Evolutionary conservation across 345 rosid species (phyloP), one percentile per base, ranked within the genome.

Genomic region (Gossypium turneri): DNA sequence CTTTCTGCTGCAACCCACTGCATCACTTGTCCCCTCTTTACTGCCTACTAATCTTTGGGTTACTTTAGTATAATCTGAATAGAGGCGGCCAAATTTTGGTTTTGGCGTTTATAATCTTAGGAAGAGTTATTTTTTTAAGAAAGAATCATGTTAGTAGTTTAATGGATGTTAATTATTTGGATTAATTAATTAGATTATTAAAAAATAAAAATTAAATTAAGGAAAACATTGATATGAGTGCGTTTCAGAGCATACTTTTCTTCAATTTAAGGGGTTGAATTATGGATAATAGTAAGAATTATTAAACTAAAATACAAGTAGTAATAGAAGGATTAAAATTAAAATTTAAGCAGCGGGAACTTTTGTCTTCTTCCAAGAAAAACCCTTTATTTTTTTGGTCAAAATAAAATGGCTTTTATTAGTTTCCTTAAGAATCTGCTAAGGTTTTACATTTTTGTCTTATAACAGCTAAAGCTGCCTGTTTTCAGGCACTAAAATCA

Each of bases 321-420:
- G 38, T 4, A 34, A 1, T 34, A 34, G 7, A 34, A 5, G 41
- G 41, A 34, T 5, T 4, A 34, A 34, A 34, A 34, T 5, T 5
- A 34, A 34, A 34, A 34, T 34, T 34, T 34, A 34, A 34, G 1
- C 41, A 5, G 41, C 17, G 55, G 73, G 29, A 19, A 73, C 79
- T 77, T 80, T 82, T 82, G 80, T 77, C 67, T 79, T 80, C 64
- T 75, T 78, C 76, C 85, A 45, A 80, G 75, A 56, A 78, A 78
- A 79, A 52, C 71, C 75, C 75, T 55, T 73, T 4, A 34, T 34
- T 34, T 5, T 34, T 34, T 34, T 34, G 7, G 60, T 56, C 20
- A 24, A 3, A 56, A 19, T 56, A 56, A 56, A 48, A 11, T 20
- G 20, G 12, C 9, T 22, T 55, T 55, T 9, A 55, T 55, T 55